phyloP scores from a whole-genome alignment of 2,329 filamentous ascomycete genomes.

The Nakataea oryzae region DNA sequence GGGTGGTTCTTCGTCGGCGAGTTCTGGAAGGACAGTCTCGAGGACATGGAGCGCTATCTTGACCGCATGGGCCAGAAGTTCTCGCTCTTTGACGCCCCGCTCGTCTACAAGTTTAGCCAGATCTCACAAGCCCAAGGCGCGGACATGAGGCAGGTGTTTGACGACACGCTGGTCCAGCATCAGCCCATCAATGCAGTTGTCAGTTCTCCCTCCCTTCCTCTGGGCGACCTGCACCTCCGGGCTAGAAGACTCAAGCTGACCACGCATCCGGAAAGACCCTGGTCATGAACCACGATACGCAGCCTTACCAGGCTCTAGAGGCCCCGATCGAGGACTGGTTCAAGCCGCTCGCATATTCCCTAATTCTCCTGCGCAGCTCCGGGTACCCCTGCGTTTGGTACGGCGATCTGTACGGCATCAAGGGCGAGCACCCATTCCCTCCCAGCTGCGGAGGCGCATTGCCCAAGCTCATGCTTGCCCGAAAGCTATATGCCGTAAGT shows the following conservation, averaged over 20 bases:
- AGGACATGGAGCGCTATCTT: conserved; percentile 21
- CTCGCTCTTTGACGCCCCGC: conserved; percentile 55
- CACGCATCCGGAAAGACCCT: conserved; percentile 36
- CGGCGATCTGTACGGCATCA: conserved; percentile 58
- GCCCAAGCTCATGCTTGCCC: conserved; percentile 46
- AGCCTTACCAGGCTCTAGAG: conserved; percentile 28
- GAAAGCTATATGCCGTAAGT: conserved; percentile 46
- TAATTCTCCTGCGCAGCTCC: conserved; percentile 55
- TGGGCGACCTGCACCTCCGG: no score
- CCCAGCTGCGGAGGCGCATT: conserved; percentile 45
- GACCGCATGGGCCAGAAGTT: conserved; percentile 43
- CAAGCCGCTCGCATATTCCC: conserved; percentile 60
- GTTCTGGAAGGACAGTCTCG: conserved; percentile 26
- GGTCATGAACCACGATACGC: conserved; percentile 64
- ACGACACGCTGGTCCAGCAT: conserved; percentile 42
- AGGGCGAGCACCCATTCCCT: conserved; percentile 29
- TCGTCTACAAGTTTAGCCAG: conserved; percentile 57
- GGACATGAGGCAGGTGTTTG: conserved; percentile 55
- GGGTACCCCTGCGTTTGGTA: conserved; percentile 62
- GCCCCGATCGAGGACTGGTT: conserved; percentile 55
- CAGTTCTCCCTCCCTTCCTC: conserved; percentile 1
- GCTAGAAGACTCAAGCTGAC: neutral
- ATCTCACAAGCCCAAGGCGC: conserved; percentile 43
- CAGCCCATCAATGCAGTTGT: conserved; percentile 25
- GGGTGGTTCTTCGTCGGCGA: conserved; percentile 27